Evolutionary conservation across 2,329 filamentous ascomycete genomes (phyloP).

Genomic region (Claviceps humidiphila): DNA sequence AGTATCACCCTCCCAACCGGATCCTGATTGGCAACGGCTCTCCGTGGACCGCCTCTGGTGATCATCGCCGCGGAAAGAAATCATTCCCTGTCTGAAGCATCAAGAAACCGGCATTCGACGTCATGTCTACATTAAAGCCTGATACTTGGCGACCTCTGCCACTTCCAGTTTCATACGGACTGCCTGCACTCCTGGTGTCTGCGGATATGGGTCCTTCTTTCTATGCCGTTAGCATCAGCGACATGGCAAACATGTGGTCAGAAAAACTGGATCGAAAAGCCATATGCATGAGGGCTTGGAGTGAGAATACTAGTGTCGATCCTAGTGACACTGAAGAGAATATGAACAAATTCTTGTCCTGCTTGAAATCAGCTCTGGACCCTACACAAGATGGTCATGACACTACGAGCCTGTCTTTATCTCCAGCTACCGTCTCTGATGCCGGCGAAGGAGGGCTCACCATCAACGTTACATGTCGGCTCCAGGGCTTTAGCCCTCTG

Average conservation of each 20-base stretch:
- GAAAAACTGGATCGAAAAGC: constrained; percentile 48
- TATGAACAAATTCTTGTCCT: constrained; percentile 51
- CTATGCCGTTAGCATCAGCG: constrained; percentile 56
- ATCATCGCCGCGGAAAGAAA: background rate
- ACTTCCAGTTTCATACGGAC: constrained; percentile 17
- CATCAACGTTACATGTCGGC: constrained; percentile 42
- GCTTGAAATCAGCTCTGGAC: constrained; percentile 42
- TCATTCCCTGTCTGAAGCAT: background rate
- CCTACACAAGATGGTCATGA: constrained; percentile 28
- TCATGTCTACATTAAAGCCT: constrained; percentile 15
- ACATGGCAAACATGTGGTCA: constrained; percentile 60
- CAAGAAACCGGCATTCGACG: background rate
- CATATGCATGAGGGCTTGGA: constrained; percentile 49
- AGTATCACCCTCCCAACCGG: background rate
- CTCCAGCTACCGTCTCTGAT: constrained; percentile 18
- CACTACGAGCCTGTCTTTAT: constrained; percentile 32
- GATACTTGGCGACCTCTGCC: constrained; percentile 31
- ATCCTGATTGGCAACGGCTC: background rate
- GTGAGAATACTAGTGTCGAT: constrained; percentile 58
- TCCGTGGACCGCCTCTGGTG: background rate
- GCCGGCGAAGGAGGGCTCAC: constrained; percentile 28
- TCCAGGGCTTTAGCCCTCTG: constrained; percentile 53
- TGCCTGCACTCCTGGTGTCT: constrained; percentile 53
- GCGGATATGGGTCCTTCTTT: constrained; percentile 37
- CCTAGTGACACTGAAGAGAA: constrained; percentile 56